These are phyloP conservation scores for Rhizopus microsporus DNA, from an alignment of 371 early-diverging fungal species.

Conservation along the genomic window DNA sequence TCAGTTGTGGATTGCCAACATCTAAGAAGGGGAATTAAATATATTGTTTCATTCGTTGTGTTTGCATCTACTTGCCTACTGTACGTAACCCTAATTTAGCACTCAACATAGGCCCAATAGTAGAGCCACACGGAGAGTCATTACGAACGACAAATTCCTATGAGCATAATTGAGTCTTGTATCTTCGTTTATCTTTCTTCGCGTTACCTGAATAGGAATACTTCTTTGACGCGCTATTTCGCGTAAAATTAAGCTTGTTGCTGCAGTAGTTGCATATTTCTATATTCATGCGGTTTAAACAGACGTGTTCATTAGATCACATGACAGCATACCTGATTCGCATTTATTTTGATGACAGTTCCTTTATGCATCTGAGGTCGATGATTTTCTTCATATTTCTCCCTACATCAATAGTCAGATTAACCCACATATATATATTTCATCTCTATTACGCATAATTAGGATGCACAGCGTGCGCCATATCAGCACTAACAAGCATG, in stretches of 20 bases:
- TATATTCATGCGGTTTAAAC: conserved; percentile 9
- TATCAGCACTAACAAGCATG: conserved; percentile 86
- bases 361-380: conserved; percentile 90
- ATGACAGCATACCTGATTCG: conserved; percentile 70
- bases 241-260: conserved; percentile 76
- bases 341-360: conserved; percentile 92
- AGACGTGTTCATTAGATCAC: not conserved
- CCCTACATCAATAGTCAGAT: conserved; percentile 21
- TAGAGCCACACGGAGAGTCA: conserved; percentile 91
- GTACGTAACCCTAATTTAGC: conserved; percentile 91
- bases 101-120: conserved; percentile 93
- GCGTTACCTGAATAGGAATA: conserved; percentile 72
- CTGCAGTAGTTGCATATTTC: conserved; percentile 91
- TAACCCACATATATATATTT: not conserved
- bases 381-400: conserved; percentile 88
- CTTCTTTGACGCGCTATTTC: conserved; percentile 69
- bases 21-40: conserved; percentile 44
- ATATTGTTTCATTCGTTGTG: not conserved
- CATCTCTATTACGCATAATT: conserved; percentile 65
- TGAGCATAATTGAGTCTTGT: not conserved
- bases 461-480: conserved; percentile 93
- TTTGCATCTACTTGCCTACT: conserved; percentile 56
- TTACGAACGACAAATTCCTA: conserved; percentile 91
- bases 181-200: not conserved
- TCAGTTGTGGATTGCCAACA: conserved; percentile 91